phyloP scores from a whole-genome alignment of 2,329 filamentous ascomycete species.

The Teratosphaeriaceae sp. region DNA sequence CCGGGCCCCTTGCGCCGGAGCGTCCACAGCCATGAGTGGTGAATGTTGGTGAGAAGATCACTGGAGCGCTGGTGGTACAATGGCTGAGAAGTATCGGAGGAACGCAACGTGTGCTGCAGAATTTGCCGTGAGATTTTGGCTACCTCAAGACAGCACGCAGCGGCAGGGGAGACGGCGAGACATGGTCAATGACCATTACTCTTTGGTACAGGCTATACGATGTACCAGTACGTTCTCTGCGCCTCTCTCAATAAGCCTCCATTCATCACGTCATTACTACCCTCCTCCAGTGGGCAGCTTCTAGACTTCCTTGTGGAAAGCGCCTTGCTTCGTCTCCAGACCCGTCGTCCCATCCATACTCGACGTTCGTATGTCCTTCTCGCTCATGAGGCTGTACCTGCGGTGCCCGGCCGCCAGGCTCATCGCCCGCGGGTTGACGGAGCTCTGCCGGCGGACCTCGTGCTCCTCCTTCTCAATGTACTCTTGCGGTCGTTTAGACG shows the following conservation, averaged over 20 bases:
- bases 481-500: conserved; percentile 38
- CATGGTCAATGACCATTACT: too few relatives aligned
- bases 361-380: neutral
- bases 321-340: neutral
- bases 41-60: too few relatives aligned
- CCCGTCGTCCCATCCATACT: neutral
- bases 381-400: conserved; percentile 2
- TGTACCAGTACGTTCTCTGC: too few relatives aligned
- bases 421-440: conserved; percentile 24
- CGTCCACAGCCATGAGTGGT: conserved; percentile 10
- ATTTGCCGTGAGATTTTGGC: too few relatives aligned
- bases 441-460: conserved; percentile 30
- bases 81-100: too few relatives aligned
- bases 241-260: too few relatives aligned
- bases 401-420: conserved; percentile 10
- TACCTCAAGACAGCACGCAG: too few relatives aligned
- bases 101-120: too few relatives aligned
- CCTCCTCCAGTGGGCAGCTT: neutral
- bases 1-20: conserved; percentile 9
- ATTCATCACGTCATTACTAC: neutral
- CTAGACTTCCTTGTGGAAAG: neutral
- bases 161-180: too few relatives aligned
- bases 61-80: too few relatives aligned
- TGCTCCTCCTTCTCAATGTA: conserved; percentile 42
- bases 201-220: too few relatives aligned